Evolutionary conservation across 768 basidiomycete genomes (phyloP), one percentile per base, ranked within the genome.

Genomic region (Amanita pseudoporphyria): DNA sequence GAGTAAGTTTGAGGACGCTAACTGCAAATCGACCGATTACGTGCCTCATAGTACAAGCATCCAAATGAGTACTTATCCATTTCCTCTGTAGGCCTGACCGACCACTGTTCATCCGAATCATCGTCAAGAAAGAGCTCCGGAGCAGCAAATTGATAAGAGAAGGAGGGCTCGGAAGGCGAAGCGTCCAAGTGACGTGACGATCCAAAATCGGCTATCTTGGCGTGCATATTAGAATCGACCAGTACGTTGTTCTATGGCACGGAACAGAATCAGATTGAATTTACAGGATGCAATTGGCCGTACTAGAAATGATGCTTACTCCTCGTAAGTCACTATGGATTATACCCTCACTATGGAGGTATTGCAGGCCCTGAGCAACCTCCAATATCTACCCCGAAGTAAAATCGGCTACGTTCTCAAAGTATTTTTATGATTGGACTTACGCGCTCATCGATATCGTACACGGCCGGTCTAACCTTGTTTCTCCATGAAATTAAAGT

Each of bases 21-120:
- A 14, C 3, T 30, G 13, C 16, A 13, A 43, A 14, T 9, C 10
- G 18, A 22, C 9, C 9, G 5, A 16, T 10, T 1, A 14, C 9
- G 18, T 14, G 41, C 47, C 16, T 49, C 26, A 5, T 49, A 49
- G 31, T 49, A 49, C 6, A 49, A 38, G 36, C 47, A 41, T 5
- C 6, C 47, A 26, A 41, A 49, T 0, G 47, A n/a, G 14, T 16
- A 49, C 1, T 18, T 18, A 14, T 49, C 47, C 6, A 38, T 21
- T 18, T 49, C 19, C 5, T 40, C 39, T 26, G 47, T 49, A 19
- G 28, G 37, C 1, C 9, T 41, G 3, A 41, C n/a, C 16, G 5
- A 9, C 9, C 9, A 18, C 10, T 44, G n/a, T 13, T 31, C 12
- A 10, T 13, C n/a, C 10, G n/a, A n/a, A n/a, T n/a, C n/a, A n/a